Percentiles rank a stretch among this genome's conserved stretches.
Evolutionary conservation across 2,329 filamentous ascomycete genomes (phyloP).

Genomic region (Coleophoma cylindrospora): DNA sequence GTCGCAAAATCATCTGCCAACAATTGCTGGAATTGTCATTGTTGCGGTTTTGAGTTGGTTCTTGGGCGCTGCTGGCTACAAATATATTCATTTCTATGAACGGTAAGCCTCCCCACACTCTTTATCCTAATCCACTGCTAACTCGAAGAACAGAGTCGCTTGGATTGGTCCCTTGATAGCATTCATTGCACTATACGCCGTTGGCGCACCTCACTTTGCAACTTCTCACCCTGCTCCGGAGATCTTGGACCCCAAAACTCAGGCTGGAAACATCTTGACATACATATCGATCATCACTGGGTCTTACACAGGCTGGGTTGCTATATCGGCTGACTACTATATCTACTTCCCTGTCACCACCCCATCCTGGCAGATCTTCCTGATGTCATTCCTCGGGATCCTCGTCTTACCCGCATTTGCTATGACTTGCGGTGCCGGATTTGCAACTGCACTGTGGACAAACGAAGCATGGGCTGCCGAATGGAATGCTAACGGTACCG

Average conservation of each 20-base stretch:
- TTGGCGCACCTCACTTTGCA: background rate
- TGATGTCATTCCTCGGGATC: slow-evolving; percentile 38
- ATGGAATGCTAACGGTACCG: slow-evolving; percentile 1
- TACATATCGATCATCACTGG: slow-evolving; percentile 41
- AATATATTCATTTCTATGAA: slow-evolving; percentile 1
- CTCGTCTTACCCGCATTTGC: slow-evolving; percentile 3
- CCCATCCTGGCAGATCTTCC: slow-evolving; percentile 39
- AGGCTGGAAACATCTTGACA: slow-evolving; percentile 34
- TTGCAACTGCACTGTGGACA: slow-evolving; percentile 3
- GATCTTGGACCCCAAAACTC: background rate
- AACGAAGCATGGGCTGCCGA: slow-evolving; percentile 3
- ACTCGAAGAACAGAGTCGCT: background rate
- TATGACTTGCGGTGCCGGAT: slow-evolving; percentile 8
- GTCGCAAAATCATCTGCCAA: background rate
- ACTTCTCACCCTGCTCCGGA: background rate
- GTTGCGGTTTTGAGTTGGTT: background rate
- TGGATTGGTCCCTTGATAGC: slow-evolving; percentile 1
- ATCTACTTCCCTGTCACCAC: slow-evolving; percentile 41
- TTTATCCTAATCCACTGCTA: background rate
- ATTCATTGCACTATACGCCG: slow-evolving; percentile 1
- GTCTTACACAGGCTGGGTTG: slow-evolving; percentile 40
- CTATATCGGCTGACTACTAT: slow-evolving; percentile 38
- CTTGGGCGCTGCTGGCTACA: background rate
- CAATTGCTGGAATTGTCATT: background rate
- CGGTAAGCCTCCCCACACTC: background rate